Conservation (phyloP, 2,329 filamentous ascomycete species). For the Xylaria sp. region DNA sequence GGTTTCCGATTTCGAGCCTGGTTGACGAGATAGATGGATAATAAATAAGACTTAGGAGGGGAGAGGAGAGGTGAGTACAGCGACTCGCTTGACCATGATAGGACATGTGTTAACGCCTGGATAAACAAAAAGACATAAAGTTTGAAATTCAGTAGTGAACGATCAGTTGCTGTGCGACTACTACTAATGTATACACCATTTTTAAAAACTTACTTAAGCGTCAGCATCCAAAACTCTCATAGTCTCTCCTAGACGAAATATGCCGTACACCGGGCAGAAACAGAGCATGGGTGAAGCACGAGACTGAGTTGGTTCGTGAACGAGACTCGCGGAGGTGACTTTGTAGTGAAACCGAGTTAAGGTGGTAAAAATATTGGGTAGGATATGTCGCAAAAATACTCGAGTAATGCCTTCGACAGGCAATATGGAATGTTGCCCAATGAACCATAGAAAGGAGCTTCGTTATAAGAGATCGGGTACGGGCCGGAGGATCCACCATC, state of each 20-base stretch:
- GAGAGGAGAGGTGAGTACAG: neutral
- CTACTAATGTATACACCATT: neutral
- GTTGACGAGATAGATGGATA: neutral
- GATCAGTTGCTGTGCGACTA: neutral
- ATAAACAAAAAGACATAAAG: neutral
- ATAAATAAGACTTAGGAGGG: neutral
- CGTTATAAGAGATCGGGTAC: slow-evolving; percentile 37
- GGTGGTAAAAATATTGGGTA: neutral
- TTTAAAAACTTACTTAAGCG: slow-evolving; percentile 22
- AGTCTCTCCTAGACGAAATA: neutral
- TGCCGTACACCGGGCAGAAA: slow-evolving; percentile 9
- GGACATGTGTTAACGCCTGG: neutral
- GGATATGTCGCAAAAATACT: slow-evolving; percentile 1
- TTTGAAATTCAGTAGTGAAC: neutral
- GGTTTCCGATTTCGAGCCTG: neutral
- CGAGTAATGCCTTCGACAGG: slow-evolving; percentile 9
- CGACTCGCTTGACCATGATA: neutral
- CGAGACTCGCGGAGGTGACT: slow-evolving; percentile 7
- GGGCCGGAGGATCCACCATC: slow-evolving; percentile 35
- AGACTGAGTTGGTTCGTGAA: slow-evolving; percentile 9
- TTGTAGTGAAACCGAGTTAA: slow-evolving; percentile 1
- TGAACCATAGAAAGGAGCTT: slow-evolving; percentile 8
- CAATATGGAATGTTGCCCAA: slow-evolving; percentile 11
- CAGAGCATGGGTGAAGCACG: slow-evolving; percentile 12
- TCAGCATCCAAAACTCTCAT: neutral